Evolutionary conservation across 2,329 filamentous ascomycete species (phyloP).

Genomic region (Fusarium luffae): DNA sequence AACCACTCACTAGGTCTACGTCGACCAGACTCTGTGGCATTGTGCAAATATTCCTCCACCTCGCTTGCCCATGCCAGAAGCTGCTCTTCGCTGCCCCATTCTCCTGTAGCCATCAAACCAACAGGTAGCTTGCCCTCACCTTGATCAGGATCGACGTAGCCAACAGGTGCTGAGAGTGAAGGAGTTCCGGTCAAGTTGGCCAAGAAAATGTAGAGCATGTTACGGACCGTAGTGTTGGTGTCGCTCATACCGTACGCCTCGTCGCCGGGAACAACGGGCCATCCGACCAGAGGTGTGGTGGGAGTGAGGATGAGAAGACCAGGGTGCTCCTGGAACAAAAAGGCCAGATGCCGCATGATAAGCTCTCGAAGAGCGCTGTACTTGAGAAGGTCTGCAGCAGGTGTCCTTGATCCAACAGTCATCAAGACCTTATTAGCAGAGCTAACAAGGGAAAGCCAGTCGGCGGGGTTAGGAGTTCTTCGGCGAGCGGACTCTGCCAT

Average conservation of each 20-base stretch:
- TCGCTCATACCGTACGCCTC: slow-evolving; percentile 79
- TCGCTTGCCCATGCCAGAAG: slow-evolving; percentile 70
- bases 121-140: slow-evolving; percentile 70
- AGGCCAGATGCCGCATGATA: slow-evolving; percentile 81
- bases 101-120: slow-evolving; percentile 71
- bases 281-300: slow-evolving; percentile 79
- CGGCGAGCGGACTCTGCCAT: slow-evolving; percentile 62
- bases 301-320: slow-evolving; percentile 84
- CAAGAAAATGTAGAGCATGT: slow-evolving; percentile 88
- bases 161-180: slow-evolving; percentile 78
- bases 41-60: slow-evolving; percentile 66
- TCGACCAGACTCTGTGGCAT: slow-evolving; percentile 60
- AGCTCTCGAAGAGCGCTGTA: slow-evolving; percentile 79
- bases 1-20: slow-evolving; percentile 66
- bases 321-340: slow-evolving; percentile 75
- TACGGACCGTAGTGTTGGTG: slow-evolving; percentile 76
- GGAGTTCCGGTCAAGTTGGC: slow-evolving; percentile 86
- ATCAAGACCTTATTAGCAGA: slow-evolving; percentile 77
- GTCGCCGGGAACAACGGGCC: slow-evolving; percentile 70
- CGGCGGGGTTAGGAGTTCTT: slow-evolving; percentile 56
- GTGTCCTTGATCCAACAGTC: slow-evolving; percentile 70
- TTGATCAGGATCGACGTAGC: slow-evolving; percentile 70
- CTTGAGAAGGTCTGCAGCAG: slow-evolving; percentile 76
- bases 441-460: slow-evolving; percentile 68
- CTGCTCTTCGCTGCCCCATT: slow-evolving; percentile 75